Conservation (phyloP, 345 rosid genomes). For the Hypericum perforatum region DNA sequence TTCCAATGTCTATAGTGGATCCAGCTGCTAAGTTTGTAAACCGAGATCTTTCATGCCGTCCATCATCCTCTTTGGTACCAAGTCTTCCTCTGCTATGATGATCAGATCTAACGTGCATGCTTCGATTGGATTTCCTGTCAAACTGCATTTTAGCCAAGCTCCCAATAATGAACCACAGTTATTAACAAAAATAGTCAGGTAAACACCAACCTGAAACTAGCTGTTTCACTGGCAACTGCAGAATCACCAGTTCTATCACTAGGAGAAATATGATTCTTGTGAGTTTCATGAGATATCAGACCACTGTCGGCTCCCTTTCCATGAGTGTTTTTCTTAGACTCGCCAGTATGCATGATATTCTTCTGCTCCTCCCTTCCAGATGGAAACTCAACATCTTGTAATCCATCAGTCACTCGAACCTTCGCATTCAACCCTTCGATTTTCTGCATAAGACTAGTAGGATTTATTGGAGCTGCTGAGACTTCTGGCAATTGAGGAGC, state of each 20-base stretch:
- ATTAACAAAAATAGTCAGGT: conserved; percentile 12
- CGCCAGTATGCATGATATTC: conserved; percentile 26
- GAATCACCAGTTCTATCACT: conserved; percentile 33
- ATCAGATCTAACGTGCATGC: conserved; percentile 43
- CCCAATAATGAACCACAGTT: conserved; percentile 19
- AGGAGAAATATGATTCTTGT: conserved; percentile 27
- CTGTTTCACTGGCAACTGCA: conserved; percentile 24
- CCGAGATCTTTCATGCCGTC: conserved; percentile 39
- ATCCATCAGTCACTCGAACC: conserved; percentile 49
- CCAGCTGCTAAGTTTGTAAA: conserved; percentile 25
- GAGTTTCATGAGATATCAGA: conserved; percentile 23
- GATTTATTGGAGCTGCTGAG: conserved; percentile 33
- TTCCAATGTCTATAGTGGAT: conserved; percentile 28
- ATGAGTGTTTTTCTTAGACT: conserved; percentile 23
- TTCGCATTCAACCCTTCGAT: conserved; percentile 82
- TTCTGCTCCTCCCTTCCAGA: conserved; percentile 35
- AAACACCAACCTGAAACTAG: conserved; percentile 49
- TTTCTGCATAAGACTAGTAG: conserved; percentile 59
- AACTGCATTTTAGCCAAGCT: conserved; percentile 24
- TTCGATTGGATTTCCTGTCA: conserved; percentile 60
- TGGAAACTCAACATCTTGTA: conserved; percentile 25
- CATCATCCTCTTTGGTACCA: conserved; percentile 43
- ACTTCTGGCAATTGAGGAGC: conserved; percentile 18
- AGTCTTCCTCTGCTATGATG: conserved; percentile 48
- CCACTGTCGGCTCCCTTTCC: conserved; percentile 30